Base-by-base conservation (phyloP, 768 basidiomycete species). In the Pisolithus albus region DNA sequence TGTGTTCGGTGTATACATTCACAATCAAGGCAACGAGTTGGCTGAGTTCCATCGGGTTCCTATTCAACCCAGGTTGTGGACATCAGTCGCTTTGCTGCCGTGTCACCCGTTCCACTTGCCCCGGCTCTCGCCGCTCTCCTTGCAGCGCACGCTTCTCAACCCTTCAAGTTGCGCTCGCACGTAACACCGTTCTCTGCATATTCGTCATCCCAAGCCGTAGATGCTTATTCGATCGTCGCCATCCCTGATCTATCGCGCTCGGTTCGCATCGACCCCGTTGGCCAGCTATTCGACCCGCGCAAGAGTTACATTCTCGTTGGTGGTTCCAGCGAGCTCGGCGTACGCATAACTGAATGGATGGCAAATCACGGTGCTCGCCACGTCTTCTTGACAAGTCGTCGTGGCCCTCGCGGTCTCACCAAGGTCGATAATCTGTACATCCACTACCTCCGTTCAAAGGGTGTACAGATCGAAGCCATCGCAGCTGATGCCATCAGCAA, bases 301-400 rank as follows among this genome's bases (percentile, higher is more conserved):
- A 64, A 64, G 56, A 56, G 55, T 16, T 64, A 64, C 50, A 26
- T 64, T 11, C 52, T 64, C 13, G 52, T 64, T 28, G 62, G 62
- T 24, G 62, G 62, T 38, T 51, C 53, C 39, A 58, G 62, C 40
- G 59, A 57, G 19, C 51, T 64, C 45, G 62, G 62, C 42, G 51
- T 64, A 21, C 59, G 60, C 19, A 62, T 70, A 15, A 58, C 68
- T 5, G 58, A 65, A 24, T 70, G 68, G 68, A 70, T 70, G 68
- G 61, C 52, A 5, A 52, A 56, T 16, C 69, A 53, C 7, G 67
- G 67, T 37, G 68, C 69, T 37, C 63, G 66, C 21, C 63, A 64
- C 23, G 53, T 70, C 23, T 60, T 70, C 52, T 36, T 70, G 39
- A 66, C 69, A 13, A 59, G 57, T 28, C 61, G 61, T 18, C 55